Evolutionary conservation across 495 filamentous ascomycete genomes (phyloP), one percentile per base, ranked within the genome.

Genomic region (Amniculicola lignicola): DNA sequence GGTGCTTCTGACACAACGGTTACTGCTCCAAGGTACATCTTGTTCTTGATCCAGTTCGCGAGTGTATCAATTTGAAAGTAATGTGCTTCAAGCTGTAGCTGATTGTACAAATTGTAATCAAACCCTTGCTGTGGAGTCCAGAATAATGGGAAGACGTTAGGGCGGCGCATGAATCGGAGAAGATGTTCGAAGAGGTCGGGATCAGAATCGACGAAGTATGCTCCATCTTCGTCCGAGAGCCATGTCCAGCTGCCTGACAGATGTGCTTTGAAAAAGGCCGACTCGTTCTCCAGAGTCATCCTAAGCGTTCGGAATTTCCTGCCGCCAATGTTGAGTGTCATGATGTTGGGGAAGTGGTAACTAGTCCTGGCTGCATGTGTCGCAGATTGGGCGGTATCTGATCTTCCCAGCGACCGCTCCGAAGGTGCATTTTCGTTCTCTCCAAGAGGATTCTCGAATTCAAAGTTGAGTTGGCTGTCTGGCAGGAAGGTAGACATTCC

Each of bases 141-240:
- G 51, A 75, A 74, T 1, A 77, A 0, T 0, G 76, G 76, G 19
- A 69, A 65, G 3, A 57, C 59, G 3, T 63, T 59, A 6, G 24
- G 21, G 15, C 62, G 67, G 0, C 75, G 70, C 2, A 76, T 57
- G 56, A 69, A 76, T 0, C 56, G 60, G 4, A 78, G 61, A 44
- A 77, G 59, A 50, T 77, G 63, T 29, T 63, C 51, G 58, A 78
- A 78, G 7, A 71, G 27, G 0, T 58, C 43, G 7, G 66, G 63
- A 51, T 78, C 70, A 0, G 67, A 58, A 47, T 78, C 75, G 44
- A 78, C 37, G 62, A 77, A 76, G 45, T 72, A 70, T 0, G 67
- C 61, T 0, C 70, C 71, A 33, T 75, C 45, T 49, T 27, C 23
- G 37, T 38, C 10, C 9, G 9, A 3, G 2, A 38, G 47, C 16